These are phyloP conservation scores for Mycena floridula DNA, from an alignment of 768 basidiomycete species.

Conservation along the genomic window DNA sequence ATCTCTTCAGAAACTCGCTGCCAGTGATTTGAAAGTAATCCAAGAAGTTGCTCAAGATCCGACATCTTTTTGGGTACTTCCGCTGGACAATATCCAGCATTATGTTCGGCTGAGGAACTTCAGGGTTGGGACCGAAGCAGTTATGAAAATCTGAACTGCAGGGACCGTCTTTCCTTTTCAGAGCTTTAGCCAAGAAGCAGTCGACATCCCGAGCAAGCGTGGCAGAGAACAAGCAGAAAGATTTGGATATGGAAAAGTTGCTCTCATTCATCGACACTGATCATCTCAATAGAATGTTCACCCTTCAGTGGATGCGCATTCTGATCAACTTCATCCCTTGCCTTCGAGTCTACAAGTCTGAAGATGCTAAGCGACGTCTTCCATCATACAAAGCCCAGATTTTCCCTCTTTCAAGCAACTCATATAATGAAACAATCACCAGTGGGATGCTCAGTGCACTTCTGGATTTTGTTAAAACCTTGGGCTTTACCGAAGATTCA, in stretches of 20 bases:
- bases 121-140: constrained; percentile 13
- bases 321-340: constrained; percentile 7
- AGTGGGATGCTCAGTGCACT: constrained; percentile 3
- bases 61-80: constrained; percentile 4
- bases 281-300: constrained; percentile 5
- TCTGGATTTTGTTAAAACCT: neutral
- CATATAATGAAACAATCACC: constrained; percentile 4
- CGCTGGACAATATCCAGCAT: constrained; percentile 18
- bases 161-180: constrained; percentile 7
- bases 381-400: constrained; percentile 1
- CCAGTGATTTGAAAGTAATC: constrained; percentile 3
- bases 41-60: neutral
- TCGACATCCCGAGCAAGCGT: constrained; percentile 12
- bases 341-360: constrained; percentile 6
- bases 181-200: constrained; percentile 6
- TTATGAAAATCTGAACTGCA: constrained; percentile 15
- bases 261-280: constrained; percentile 6
- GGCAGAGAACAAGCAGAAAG: constrained; percentile 1
- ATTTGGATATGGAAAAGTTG: constrained; percentile 10
- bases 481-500: constrained; percentile 1
- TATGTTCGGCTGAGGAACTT: constrained; percentile 13
- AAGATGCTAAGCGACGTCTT: constrained; percentile 2
- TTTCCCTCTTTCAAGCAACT: constrained; percentile 13
- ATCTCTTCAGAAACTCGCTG: constrained; percentile 4
- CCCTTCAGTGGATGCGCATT: constrained; percentile 11